These are phyloP conservation scores for Melaleuca quinquenervia DNA, from an alignment of 345 rosid genomes.

Conservation along the genomic window DNA sequence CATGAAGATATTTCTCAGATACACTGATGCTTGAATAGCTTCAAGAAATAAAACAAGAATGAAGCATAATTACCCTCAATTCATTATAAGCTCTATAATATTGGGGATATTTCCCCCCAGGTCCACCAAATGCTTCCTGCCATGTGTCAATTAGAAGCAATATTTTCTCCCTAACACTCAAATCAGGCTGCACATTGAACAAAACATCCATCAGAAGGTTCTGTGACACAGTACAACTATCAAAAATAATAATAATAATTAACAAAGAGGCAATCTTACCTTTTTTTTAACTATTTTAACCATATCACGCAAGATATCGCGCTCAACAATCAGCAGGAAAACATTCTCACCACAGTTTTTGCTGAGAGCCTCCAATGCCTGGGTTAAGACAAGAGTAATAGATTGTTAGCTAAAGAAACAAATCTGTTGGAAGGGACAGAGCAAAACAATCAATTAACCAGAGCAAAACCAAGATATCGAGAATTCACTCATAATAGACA, in stretches of 20 bases:
- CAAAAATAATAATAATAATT: neutral
- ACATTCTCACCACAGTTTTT: conserved; percentile 89
- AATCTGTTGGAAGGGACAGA: neutral
- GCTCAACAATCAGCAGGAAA: conserved; percentile 79
- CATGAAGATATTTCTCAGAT: neutral
- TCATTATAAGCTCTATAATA: conserved; percentile 79
- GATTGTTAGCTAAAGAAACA: neutral
- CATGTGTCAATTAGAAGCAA: conserved; percentile 52
- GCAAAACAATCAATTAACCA: neutral
- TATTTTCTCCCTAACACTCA: conserved; percentile 88
- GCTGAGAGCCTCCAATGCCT: conserved; percentile 93
- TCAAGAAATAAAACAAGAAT: neutral
- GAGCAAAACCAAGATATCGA: neutral
- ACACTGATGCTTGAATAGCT: neutral
- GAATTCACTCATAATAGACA: neutral
- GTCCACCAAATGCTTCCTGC: conserved; percentile 88
- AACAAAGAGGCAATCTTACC: conserved; percentile 26
- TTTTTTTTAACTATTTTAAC: conserved; percentile 94
- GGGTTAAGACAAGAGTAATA: conserved; percentile 2
- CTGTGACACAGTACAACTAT: neutral
- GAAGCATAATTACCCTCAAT: conserved; percentile 44
- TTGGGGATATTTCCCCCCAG: conserved; percentile 77
- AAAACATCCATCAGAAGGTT: neutral
- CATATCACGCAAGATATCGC: conserved; percentile 92
- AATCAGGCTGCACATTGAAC: conserved; percentile 65